phyloP scores from a whole-genome alignment of 768 basidiomycete species.

The Cubamyces lactineus region DNA sequence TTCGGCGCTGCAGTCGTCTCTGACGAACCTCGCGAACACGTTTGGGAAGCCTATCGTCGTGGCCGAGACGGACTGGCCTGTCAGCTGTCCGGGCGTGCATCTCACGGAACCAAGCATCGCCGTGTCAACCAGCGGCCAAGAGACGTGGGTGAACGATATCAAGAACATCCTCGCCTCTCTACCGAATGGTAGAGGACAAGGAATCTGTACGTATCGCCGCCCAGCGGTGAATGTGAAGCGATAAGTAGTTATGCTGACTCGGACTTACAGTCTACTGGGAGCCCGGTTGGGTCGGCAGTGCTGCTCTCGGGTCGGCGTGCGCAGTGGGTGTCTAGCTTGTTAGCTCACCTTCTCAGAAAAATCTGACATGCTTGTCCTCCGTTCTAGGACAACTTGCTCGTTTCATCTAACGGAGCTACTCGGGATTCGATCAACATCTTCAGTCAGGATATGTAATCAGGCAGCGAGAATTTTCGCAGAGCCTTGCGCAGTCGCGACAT shows the following conservation, averaged over 20 bases:
- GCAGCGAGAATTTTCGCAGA: not conserved
- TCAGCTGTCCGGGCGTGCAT: conserved; percentile 44
- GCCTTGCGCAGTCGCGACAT: too few relatives aligned
- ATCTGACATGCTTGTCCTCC: not conserved
- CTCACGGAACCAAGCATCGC: conserved; percentile 53
- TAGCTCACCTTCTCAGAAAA: too few relatives aligned
- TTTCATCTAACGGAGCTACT: conserved; percentile 49
- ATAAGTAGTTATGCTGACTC: not conserved
- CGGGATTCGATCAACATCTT: conserved; percentile 37
- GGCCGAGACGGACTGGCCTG: conserved; percentile 70
- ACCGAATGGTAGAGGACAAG: conserved; percentile 40
- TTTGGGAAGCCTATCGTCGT: conserved; percentile 61
- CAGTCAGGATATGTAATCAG: conserved; percentile 22
- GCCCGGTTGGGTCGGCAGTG: conserved; percentile 65
- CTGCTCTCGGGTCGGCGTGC: conserved; percentile 39
- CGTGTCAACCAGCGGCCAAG: conserved; percentile 54
- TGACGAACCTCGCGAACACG: conserved; percentile 52
- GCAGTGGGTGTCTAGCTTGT: conserved; percentile 29
- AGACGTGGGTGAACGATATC: conserved; percentile 55
- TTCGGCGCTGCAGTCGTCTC: conserved; percentile 50
- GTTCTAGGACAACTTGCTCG: conserved; percentile 53
- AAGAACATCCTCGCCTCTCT: conserved; percentile 48
- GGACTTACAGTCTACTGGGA: conserved; percentile 57
- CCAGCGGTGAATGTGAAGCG: not conserved
- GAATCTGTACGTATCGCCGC: conserved; percentile 39